A percentile compares a stretch with the other conserved stretches of the same genome.
These are phyloP conservation scores for Casuarina cunninghamiana DNA, from an alignment of 306 rosid species.

Conservation along the genomic window DNA sequence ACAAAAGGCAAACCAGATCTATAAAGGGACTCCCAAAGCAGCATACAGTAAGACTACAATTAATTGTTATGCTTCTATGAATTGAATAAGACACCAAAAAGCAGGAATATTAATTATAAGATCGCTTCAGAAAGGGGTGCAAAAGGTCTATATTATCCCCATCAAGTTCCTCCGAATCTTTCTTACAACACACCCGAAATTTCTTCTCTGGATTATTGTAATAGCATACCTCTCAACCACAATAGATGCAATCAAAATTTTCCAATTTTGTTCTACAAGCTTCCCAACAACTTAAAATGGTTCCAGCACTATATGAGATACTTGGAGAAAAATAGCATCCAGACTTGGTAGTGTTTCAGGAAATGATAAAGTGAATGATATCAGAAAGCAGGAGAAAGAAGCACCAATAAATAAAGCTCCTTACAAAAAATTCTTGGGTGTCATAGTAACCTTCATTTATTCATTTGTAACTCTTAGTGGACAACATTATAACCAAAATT, in stretches of 20 bases:
- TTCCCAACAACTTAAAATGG: slow-evolving; percentile 1
- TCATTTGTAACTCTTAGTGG: not conserved
- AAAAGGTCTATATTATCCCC: not conserved
- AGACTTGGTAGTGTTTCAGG: not conserved
- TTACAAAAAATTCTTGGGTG: no score
- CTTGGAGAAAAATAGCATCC: not conserved
- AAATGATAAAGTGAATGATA: not conserved
- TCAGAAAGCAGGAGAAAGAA: not conserved
- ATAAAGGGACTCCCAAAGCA: not conserved
- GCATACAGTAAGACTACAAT: not conserved
- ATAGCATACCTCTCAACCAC: not conserved
- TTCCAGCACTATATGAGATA: not conserved
- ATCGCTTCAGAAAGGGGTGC: not conserved
- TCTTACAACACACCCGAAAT: not conserved
- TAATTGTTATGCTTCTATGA: not conserved
- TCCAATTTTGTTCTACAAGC: not conserved
- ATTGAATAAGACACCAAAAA: not conserved
- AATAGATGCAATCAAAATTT: not conserved
- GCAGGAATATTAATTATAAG: not conserved
- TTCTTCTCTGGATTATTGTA: not conserved
- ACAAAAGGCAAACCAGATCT: not conserved
- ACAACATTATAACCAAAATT: not conserved
- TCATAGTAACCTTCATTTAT: not conserved
- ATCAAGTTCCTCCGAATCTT: not conserved
- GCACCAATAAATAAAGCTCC: not conserved